Evolutionary conservation across 139 green algal genomes (phyloP), one percentile per base, ranked within the genome.

Genomic region (Chlorella sp.): DNA sequence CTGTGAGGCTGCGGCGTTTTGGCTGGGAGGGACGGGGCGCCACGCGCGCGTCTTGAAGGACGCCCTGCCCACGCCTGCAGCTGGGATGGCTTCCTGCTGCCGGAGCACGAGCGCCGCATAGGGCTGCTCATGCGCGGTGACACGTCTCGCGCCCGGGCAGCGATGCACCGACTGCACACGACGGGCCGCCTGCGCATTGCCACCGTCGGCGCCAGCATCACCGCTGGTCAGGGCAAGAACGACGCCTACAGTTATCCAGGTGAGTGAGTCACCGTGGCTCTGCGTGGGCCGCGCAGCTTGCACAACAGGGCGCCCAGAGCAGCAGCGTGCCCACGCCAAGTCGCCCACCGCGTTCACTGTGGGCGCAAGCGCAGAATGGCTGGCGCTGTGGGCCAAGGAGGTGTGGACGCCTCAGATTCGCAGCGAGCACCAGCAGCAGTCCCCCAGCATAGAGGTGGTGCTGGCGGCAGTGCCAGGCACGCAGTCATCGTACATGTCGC

Each of bases 391-490:
- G 42, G 42, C 42, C 10, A n/a, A n/a, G n/a, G n/a, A n/a, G n/a
- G n/a, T n/a, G n/a, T n/a, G n/a, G n/a, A n/a, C n/a, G n/a, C n/a
- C n/a, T n/a, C n/a, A n/a, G n/a, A n/a, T n/a, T n/a, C n/a, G n/a
- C n/a, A 10, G 42, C 42, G 10, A 55, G 42, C 42, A 55, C 42
- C 17, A 55, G 10, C 10, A 55, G 10, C 10, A 17, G 42, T 24
- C 42, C 10, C 10, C 10, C 42, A 10, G 72, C 34, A 4, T 72
- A 2, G 35, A 6, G 0, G 31, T 79, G 36, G 36, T 33, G 35
- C 80, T 80, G 33, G 74, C 74, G 42, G 73, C 69, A 0, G 74
- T 80, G 34, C 78, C 74, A 1, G 74, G 49, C 24, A 74, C 69
- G 5, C 65, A 65, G 20, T 76, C 60, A 24, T 60, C 74, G 59